Evolutionary conservation across 2,329 filamentous ascomycete species (phyloP).

Genomic region (Microdochium bolleyi): DNA sequence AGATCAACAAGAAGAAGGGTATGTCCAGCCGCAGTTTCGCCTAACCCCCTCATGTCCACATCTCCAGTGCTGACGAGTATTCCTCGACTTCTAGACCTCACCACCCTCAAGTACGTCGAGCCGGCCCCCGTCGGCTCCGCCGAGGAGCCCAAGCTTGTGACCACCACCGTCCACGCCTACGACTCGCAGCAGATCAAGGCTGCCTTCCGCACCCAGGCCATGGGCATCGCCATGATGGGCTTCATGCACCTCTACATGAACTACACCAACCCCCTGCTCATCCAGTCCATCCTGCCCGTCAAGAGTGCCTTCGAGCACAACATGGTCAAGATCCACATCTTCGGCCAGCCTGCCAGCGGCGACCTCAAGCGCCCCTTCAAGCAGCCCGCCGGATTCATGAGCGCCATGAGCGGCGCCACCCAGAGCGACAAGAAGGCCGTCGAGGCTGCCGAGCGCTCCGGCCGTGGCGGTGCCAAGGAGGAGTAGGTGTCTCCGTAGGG

Average conservation of each 20-base stretch:
- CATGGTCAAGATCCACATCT: constrained; percentile 90
- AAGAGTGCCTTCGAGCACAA: constrained; percentile 95
- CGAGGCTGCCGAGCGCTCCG: constrained; percentile 69
- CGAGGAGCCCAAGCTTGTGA: constrained; percentile 93
- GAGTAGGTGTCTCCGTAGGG: constrained; percentile 41
- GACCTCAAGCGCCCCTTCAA: constrained; percentile 97
- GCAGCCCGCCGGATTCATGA: constrained; percentile 73
- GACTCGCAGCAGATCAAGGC: constrained; percentile 78
- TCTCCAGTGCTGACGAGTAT: neutral
- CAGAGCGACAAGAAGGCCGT: constrained; percentile 92
- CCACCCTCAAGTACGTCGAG: constrained; percentile 97
- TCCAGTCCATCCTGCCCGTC: constrained; percentile 97
- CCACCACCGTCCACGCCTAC: constrained; percentile 94
- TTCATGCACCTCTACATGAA: constrained; percentile 99
- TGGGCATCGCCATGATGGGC: constrained; percentile 96
- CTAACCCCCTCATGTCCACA: neutral
- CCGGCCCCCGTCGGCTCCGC: constrained; percentile 85
- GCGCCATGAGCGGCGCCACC: constrained; percentile 61
- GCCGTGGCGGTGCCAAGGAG: constrained; percentile 64
- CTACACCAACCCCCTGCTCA: constrained; percentile 97
- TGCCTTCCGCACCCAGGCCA: constrained; percentile 83
- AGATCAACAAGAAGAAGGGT: constrained; percentile 98
- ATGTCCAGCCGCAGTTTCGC: constrained; percentile 21
- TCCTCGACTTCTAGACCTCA: constrained; percentile 65
- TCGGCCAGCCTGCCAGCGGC: constrained; percentile 76